Evolutionary conservation across 2,329 filamentous ascomycete species (phyloP).

Genomic region (Alternaria ethzedia): DNA sequence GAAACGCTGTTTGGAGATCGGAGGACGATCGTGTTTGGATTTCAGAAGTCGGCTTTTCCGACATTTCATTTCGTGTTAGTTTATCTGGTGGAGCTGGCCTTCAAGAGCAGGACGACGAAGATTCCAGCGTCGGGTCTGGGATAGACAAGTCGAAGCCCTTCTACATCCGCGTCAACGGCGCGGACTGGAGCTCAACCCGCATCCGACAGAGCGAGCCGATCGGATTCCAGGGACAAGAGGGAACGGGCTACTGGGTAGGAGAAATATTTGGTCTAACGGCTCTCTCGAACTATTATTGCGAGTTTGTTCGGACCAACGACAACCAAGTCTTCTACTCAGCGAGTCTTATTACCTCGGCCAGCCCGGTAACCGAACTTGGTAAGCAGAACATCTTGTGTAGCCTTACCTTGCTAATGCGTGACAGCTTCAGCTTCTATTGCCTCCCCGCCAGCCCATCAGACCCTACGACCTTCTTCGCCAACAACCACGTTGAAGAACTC

Average conservation of each 20-base stretch:
- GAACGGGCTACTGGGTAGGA: conserved; percentile 69
- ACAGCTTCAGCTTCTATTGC: conserved; percentile 36
- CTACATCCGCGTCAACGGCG: conserved; percentile 79
- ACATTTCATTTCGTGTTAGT: conserved; percentile 78
- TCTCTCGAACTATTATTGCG: conserved; percentile 77
- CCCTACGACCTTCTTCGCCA: conserved; percentile 75
- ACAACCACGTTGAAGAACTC: conserved; percentile 78
- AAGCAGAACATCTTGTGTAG: conserved; percentile 27
- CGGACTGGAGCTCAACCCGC: conserved; percentile 78
- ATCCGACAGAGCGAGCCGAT: conserved; percentile 63
- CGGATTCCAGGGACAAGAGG: conserved; percentile 53
- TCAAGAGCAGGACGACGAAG: conserved; percentile 45
- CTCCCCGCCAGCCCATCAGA: conserved; percentile 63
- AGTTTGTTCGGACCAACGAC: conserved; percentile 74
- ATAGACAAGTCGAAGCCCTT: conserved; percentile 77
- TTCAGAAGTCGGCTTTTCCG: conserved; percentile 77
- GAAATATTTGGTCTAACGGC: conserved; percentile 72
- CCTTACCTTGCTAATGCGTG: conserved; percentile 10
- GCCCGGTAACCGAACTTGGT: conserved; percentile 66
- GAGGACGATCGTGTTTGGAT: conserved; percentile 80
- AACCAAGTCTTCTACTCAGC: conserved; percentile 72
- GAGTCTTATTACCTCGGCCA: conserved; percentile 71
- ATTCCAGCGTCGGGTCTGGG: conserved; percentile 52
- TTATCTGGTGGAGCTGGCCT: conserved; percentile 60
- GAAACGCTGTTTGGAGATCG: conserved; percentile 73